Evolutionary conservation across 768 basidiomycete genomes (phyloP).

Genomic region (Royoungia palumana): DNA sequence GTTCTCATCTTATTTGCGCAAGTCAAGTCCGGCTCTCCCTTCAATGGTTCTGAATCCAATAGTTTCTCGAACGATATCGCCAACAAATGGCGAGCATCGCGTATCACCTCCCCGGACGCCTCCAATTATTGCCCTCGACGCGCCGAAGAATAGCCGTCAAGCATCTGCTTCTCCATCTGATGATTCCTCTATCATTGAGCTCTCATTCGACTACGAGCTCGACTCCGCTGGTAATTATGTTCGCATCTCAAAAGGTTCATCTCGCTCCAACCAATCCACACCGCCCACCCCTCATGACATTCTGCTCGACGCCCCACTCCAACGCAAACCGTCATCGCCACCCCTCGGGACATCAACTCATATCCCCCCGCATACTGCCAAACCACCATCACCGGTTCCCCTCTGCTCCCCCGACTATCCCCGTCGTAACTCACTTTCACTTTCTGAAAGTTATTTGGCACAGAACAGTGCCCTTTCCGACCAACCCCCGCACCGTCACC

Average conservation of each 20-base stretch:
- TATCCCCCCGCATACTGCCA: slow-evolving; percentile 10
- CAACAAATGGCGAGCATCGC: slow-evolving; percentile 29
- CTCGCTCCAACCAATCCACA: slow-evolving; percentile 35
- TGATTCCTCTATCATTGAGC: slow-evolving; percentile 44
- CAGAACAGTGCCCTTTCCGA: slow-evolving; percentile 33
- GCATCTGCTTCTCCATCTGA: slow-evolving; percentile 40
- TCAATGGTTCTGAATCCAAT: slow-evolving; percentile 18
- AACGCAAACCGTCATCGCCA: slow-evolving; percentile 25
- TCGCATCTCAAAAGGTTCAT: slow-evolving; percentile 43
- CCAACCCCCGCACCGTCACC: slow-evolving; percentile 31
- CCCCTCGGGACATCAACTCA: slow-evolving; percentile 21
- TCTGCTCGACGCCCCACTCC: slow-evolving; percentile 22
- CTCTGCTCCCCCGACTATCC: slow-evolving; percentile 38
- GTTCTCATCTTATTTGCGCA: slow-evolving; percentile 1
- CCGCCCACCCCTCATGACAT: slow-evolving; percentile 42
- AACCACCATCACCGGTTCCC: slow-evolving; percentile 34
- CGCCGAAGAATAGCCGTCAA: slow-evolving; percentile 32
- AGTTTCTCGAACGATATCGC: slow-evolving; percentile 26
- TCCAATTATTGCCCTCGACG: slow-evolving; percentile 26
- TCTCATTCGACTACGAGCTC: slow-evolving; percentile 46
- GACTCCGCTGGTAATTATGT: slow-evolving; percentile 45
- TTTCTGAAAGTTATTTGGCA: slow-evolving; percentile 61
- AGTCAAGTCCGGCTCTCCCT: slow-evolving; percentile 8
- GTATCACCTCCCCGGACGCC: slow-evolving; percentile 31
- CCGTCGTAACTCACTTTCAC: slow-evolving; percentile 53